Conservation (phyloP, 805 yeast genomes). For the Pichia cephalocereana region DNA sequence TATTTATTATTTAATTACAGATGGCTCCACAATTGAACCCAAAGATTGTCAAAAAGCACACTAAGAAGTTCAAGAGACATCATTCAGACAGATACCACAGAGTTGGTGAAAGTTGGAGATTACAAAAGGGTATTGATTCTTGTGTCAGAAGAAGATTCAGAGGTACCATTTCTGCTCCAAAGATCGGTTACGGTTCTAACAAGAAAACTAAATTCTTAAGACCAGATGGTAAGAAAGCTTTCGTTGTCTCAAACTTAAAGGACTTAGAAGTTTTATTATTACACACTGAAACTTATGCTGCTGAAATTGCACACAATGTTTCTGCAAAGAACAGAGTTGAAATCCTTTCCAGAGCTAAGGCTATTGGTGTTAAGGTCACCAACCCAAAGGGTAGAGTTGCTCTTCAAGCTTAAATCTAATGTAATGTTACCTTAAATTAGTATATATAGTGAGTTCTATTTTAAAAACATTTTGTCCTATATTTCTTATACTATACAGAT, state of each 20-base stretch:
- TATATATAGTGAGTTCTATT: conserved; percentile 8
- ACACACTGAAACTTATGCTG: conserved; percentile 99
- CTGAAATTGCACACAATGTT: conserved; percentile 98
- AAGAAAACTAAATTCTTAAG: conserved; percentile 92
- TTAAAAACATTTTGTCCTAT: conserved; percentile 1
- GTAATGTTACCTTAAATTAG: conserved; percentile 1
- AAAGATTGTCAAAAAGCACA: conserved; percentile 99
- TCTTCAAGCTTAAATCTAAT: conserved; percentile 76
- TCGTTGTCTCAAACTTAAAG: conserved; percentile 83
- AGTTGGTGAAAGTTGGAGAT: conserved; percentile 99
- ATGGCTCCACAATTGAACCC: conserved; percentile 99
- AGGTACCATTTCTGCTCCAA: conserved; percentile 98
- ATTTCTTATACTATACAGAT: neutral
- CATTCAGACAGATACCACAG: conserved; percentile 99
- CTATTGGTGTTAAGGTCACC: conserved; percentile 97
- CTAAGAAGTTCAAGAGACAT: conserved; percentile 99
- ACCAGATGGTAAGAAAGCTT: conserved; percentile 98
- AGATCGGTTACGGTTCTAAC: conserved; percentile 99
- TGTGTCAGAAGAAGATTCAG: conserved; percentile 99
- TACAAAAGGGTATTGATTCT: conserved; percentile 99
- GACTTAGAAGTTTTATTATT: conserved; percentile 92
- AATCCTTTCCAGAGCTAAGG: conserved; percentile 94
- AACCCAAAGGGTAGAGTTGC: conserved; percentile 98
- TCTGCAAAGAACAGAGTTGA: conserved; percentile 98
- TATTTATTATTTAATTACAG: conserved; percentile 20